These are phyloP conservation scores for Millerozyma miso DNA, from an alignment of 805 yeast genomes.

Conservation along the genomic window DNA sequence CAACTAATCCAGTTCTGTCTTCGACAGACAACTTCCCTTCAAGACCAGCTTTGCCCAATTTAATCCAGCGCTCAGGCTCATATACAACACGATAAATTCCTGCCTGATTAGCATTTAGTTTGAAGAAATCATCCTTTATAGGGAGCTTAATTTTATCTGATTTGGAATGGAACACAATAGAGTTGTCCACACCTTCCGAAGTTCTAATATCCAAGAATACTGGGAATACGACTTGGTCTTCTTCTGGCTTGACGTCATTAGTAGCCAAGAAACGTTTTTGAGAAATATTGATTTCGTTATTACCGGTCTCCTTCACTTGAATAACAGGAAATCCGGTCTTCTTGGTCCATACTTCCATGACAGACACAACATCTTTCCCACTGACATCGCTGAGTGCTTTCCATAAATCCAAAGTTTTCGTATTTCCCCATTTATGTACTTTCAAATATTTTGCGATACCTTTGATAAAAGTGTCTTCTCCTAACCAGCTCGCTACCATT, in stretches of 20 bases:
- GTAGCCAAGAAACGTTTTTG: constrained; percentile 75
- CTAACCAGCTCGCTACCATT: constrained; percentile 78
- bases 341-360: constrained; percentile 80
- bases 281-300: constrained; percentile 48
- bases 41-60: constrained; percentile 59
- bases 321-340: constrained; percentile 76
- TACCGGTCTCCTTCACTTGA: constrained; percentile 53
- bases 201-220: constrained; percentile 67
- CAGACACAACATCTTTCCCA: constrained; percentile 66
- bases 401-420: constrained; percentile 76
- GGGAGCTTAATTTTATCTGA: constrained; percentile 38
- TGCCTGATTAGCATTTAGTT: constrained; percentile 67
- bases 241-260: constrained; percentile 73
- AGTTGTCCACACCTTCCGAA: constrained; percentile 54
- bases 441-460: constrained; percentile 78
- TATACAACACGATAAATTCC: constrained; percentile 77
- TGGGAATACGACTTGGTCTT: constrained; percentile 64
- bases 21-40: constrained; percentile 61
- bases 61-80: constrained; percentile 62
- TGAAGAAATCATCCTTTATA: constrained; percentile 48
- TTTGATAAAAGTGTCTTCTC: constrained; percentile 69
- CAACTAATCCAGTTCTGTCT: constrained; percentile 75
- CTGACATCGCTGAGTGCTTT: constrained; percentile 62
- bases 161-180: constrained; percentile 47
- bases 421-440: constrained; percentile 74